Evolutionary conservation across 2,329 filamentous ascomycete species (phyloP), one percentile per base, ranked within the genome.

Genomic region (Leptographium lundbergii): DNA sequence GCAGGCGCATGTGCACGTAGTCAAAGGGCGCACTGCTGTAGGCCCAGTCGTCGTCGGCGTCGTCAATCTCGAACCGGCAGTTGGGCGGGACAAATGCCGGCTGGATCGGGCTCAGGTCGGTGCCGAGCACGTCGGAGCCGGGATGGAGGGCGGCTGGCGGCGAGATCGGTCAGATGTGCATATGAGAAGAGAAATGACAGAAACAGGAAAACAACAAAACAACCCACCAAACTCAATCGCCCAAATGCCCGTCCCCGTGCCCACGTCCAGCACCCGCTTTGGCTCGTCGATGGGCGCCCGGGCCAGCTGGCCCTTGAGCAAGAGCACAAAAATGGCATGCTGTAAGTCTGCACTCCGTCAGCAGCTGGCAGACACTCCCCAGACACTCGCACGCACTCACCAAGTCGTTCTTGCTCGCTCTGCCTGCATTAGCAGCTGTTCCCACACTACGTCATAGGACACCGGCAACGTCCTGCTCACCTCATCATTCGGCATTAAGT

Each of bases 51-150:
- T 69, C 74, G 62, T 81, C 80, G 39, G 81, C 77, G 63, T 87
- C 82, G 67, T 87, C 84, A 47, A 86, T 77, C 58, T 85, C 75
- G 60, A 86, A 87, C 61, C 79, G 77, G 57, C 84, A 81, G 64
- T 87, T 87, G 19, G 76, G 74, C 0, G 83, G 82, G 0, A 85
- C 76, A 66, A 79, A 65, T 47, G 67, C 68, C 5, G 77, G 77
- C 63, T 80, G 78, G 42, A 79, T 77, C 3, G 77, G 76, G 42
- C 76, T 79, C 2, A 81, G 69, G 66, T 81, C 77, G 6, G 73
- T 75, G 54, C 77, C 77, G 47, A 73, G 71, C 3, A 63, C 79
- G 71, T 61, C 71, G 65, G 63, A 73, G 61, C 69, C 62, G 29
- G 74, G 74, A 32, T 75, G 71, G 9, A 68, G 42, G 27, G 62